Evolutionary conservation across 768 basidiomycete genomes (phyloP).

Genomic region (Amanita jacksonii): DNA sequence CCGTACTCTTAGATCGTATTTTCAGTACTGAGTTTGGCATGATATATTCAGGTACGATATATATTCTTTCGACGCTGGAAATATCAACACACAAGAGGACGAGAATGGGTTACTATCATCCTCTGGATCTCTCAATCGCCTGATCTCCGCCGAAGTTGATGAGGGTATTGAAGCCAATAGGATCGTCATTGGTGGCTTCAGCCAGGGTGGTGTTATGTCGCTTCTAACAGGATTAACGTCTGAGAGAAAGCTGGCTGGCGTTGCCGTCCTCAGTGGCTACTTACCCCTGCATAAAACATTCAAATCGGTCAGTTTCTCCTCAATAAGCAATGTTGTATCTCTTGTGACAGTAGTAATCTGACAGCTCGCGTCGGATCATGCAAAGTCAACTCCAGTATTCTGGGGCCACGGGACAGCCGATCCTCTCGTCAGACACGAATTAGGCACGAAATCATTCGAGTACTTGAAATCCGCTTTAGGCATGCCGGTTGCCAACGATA

Average conservation of each 20-base stretch:
- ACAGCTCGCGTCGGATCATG: constrained; percentile 55
- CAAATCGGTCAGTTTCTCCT: constrained; percentile 38
- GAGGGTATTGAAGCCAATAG: constrained; percentile 57
- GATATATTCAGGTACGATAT: constrained; percentile 65
- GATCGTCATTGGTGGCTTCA: constrained; percentile 84
- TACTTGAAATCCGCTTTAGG: constrained; percentile 47
- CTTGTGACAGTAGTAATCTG: neutral
- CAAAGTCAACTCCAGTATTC: constrained; percentile 63
- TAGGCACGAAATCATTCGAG: constrained; percentile 45
- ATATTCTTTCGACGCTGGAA: constrained; percentile 47
- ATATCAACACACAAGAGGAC: constrained; percentile 49
- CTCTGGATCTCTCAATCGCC: constrained; percentile 45
- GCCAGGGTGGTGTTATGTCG: constrained; percentile 75
- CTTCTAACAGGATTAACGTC: constrained; percentile 63
- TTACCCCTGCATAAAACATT: constrained; percentile 59
- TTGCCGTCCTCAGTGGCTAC: constrained; percentile 76
- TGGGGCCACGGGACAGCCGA: constrained; percentile 81
- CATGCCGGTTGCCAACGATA: constrained; percentile 30
- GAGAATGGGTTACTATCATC: constrained; percentile 66
- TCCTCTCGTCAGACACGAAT: constrained; percentile 53
- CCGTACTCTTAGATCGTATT: no score
- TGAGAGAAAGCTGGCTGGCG: constrained; percentile 60
- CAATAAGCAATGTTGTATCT: neutral
- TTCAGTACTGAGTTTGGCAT: no score
- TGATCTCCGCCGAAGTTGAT: constrained; percentile 70